Evolutionary conservation across 2,329 filamentous ascomycete species (phyloP).

Genomic region (Claviceps quebecensis): DNA sequence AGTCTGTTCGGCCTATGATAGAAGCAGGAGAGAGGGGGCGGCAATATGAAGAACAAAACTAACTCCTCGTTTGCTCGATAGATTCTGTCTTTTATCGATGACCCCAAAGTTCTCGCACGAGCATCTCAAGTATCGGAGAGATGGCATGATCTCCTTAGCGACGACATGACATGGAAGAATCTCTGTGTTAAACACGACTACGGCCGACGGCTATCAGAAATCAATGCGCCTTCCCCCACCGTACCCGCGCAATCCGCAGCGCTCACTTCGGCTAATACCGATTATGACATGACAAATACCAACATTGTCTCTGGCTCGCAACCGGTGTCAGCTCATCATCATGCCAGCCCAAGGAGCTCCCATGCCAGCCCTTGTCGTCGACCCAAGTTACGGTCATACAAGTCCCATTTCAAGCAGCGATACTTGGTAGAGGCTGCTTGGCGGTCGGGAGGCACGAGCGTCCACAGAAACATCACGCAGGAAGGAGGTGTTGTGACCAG

Average conservation of each 20-base stretch:
- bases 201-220: constrained; percentile 42
- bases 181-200: constrained; percentile 95
- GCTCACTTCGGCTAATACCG: constrained; percentile 17
- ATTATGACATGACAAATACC: constrained; percentile 21
- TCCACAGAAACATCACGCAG: constrained; percentile 78
- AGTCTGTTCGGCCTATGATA: too few species aligned
- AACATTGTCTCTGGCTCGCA: constrained; percentile 33
- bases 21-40: too few species aligned
- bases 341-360: constrained; percentile 36
- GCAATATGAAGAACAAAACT: background rate
- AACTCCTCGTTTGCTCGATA: constrained; percentile 22
- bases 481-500: constrained; percentile 96
- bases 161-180: constrained; percentile 97
- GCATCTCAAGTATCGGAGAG: constrained; percentile 91
- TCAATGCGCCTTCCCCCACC: constrained; percentile 21
- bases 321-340: constrained; percentile 20
- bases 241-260: constrained; percentile 18
- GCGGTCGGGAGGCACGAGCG: constrained; percentile 78
- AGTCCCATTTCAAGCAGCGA: constrained; percentile 93
- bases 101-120: constrained; percentile 82
- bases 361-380: constrained; percentile 33
- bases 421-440: constrained; percentile 96
- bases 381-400: constrained; percentile 68
- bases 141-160: constrained; percentile 85
- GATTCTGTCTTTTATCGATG: constrained; percentile 94